These are phyloP conservation scores for Cladophialophora chaetospira DNA, from an alignment of 2,329 filamentous ascomycete species.

Conservation along the genomic window DNA sequence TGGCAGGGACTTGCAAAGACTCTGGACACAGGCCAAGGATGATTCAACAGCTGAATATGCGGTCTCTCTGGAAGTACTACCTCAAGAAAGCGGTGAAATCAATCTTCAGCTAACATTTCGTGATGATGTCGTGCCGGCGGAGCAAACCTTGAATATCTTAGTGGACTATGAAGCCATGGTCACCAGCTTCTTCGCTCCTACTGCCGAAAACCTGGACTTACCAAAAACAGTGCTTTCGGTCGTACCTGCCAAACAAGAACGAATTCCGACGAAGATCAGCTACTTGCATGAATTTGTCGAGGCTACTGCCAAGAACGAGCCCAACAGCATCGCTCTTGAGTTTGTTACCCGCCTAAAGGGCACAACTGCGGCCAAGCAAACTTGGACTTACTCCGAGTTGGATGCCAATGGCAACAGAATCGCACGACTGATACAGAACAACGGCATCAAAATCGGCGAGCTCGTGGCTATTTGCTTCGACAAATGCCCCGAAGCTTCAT, in stretches of 20 bases:
- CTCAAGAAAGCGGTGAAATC: conserved; percentile 51
- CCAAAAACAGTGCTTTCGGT: conserved; percentile 54
- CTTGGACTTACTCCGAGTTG: conserved; percentile 76
- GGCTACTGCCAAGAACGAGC: conserved; percentile 55
- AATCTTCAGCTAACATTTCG: conserved; percentile 68
- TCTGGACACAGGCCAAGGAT: conserved; percentile 67
- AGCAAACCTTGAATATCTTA: conserved; percentile 33
- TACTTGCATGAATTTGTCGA: conserved; percentile 82
- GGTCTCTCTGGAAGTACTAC: conserved; percentile 77
- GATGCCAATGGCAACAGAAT: conserved; percentile 71
- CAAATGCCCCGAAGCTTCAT: conserved; percentile 82
- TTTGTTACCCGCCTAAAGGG: conserved; percentile 65
- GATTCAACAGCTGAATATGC: conserved; percentile 63
- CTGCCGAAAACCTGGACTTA: background rate
- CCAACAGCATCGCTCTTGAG: conserved; percentile 69
- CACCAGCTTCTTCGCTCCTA: conserved; percentile 12
- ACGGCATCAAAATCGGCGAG: conserved; percentile 56
- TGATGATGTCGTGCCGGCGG: conserved; percentile 63
- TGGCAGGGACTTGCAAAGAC: conserved; percentile 31
- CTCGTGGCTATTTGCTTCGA: conserved; percentile 79
- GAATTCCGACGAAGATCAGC: conserved; percentile 59
- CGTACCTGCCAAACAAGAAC: conserved; percentile 60
- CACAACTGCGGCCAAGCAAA: conserved; percentile 48
- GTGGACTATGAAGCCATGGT: conserved; percentile 30
- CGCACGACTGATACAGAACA: conserved; percentile 62